A percentile compares a stretch with the other conserved stretches of the same genome.
phyloP scores from a whole-genome alignment of 2,329 filamentous ascomycete species.

The Fusarium xylarioides region DNA sequence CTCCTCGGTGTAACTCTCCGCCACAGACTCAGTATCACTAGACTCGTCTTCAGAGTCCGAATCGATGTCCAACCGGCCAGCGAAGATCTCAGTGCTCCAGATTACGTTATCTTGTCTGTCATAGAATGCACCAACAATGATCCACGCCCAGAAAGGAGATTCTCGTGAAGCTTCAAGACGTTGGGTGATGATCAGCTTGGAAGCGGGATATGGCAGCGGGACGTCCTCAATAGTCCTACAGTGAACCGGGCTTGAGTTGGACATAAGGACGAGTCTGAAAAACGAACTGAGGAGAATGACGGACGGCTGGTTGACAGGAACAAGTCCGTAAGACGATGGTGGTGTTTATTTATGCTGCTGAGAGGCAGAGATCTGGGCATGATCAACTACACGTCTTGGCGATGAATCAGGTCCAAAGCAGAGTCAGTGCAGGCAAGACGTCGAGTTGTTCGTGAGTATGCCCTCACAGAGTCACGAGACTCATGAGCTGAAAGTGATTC shows the following conservation, averaged over 20 bases:
- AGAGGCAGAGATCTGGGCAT: background rate
- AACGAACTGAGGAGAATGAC: background rate
- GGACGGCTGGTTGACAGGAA: background rate
- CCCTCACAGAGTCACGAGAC: background rate
- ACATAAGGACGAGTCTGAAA: slow-evolving; percentile 33
- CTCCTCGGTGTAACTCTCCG: slow-evolving; percentile 13
- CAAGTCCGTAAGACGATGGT: background rate
- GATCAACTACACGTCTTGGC: background rate
- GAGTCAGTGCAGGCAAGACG: background rate
- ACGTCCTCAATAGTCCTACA: slow-evolving; percentile 43
- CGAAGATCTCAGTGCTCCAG: slow-evolving; percentile 59
- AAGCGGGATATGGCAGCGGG: slow-evolving; percentile 56
- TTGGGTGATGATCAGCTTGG: slow-evolving; percentile 57
- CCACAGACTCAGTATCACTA: slow-evolving; percentile 19
- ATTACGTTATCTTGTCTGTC: slow-evolving; percentile 52
- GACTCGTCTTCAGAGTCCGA: slow-evolving; percentile 41
- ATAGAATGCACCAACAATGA: slow-evolving; percentile 59
- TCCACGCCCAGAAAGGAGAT: slow-evolving; percentile 54
- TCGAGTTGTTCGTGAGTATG: slow-evolving; percentile 7
- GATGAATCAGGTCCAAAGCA: slow-evolving; percentile 22
- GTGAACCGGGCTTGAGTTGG: slow-evolving; percentile 15
- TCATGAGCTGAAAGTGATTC: slow-evolving; percentile 21
- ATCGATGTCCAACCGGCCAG: slow-evolving; percentile 44
- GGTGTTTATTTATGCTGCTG: slow-evolving; percentile 6
- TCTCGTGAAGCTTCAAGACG: slow-evolving; percentile 47